Percentiles rank a stretch among this genome's conserved stretches.
phyloP scores from a whole-genome alignment of 2,329 filamentous ascomycete genomes.

The Talaromyces piceae region DNA sequence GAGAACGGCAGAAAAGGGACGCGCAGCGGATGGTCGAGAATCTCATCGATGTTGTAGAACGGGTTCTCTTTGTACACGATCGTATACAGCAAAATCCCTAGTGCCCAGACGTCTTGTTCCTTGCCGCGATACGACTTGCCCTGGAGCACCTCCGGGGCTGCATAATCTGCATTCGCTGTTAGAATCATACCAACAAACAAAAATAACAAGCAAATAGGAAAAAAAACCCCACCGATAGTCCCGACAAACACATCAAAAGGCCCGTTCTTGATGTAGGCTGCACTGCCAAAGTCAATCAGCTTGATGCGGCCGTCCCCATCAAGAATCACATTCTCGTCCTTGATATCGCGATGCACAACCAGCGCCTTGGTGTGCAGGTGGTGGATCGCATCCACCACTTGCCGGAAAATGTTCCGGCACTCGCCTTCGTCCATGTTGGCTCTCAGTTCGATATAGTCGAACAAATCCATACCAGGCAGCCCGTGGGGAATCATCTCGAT shows the following conservation, averaged over 20 bases:
- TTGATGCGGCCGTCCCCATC: conserved; percentile 95
- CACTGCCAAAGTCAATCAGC: conserved; percentile 95
- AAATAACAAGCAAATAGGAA: neutral
- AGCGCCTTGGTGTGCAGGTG: conserved; percentile 85
- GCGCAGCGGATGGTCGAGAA: conserved; percentile 91
- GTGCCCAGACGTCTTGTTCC: conserved; percentile 96
- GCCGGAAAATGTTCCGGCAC: conserved; percentile 88
- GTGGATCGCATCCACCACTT: conserved; percentile 82
- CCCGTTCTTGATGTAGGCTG: conserved; percentile 95
- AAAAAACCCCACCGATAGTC: conserved; percentile 67
- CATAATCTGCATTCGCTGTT: conserved; percentile 68
- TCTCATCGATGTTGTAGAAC: conserved; percentile 98
- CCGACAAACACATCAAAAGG: conserved; percentile 99
- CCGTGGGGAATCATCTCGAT: conserved; percentile 96
- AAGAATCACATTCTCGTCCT: conserved; percentile 95
- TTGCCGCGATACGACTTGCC: conserved; percentile 89
- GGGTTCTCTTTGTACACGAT: conserved; percentile 99
- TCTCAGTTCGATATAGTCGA: conserved; percentile 95
- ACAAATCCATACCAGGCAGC: conserved; percentile 93
- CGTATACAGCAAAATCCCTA: conserved; percentile 94
- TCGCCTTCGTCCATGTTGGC: conserved; percentile 95
- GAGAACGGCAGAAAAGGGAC: conserved; percentile 62
- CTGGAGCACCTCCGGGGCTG: conserved; percentile 92
- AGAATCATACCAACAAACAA: neutral
- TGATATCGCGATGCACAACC: conserved; percentile 96